Conservation (phyloP, 2,329 filamentous ascomycete genomes). For the Cadophora sp. region DNA sequence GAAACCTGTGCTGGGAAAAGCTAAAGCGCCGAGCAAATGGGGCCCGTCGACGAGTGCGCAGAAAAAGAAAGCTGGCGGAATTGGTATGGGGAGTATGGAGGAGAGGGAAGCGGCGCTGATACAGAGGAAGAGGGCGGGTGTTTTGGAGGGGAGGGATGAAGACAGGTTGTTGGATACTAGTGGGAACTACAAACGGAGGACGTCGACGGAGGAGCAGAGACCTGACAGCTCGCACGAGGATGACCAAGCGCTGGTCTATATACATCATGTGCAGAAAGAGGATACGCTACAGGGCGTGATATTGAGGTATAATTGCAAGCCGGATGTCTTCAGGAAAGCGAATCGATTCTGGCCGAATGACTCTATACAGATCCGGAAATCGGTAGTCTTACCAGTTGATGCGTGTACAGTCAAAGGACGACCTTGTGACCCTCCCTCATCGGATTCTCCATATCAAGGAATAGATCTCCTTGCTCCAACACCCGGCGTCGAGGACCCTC, state of each 20-base stretch:
- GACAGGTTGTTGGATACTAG: constrained; percentile 61
- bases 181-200: constrained; percentile 41
- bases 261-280: constrained; percentile 81
- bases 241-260: constrained; percentile 84
- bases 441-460: constrained; percentile 45
- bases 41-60: constrained; percentile 36
- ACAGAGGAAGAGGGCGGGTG: constrained; percentile 62
- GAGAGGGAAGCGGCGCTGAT: constrained; percentile 61
- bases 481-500: constrained; percentile 47
- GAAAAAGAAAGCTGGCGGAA: constrained; percentile 39
- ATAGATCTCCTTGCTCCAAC: constrained; percentile 61
- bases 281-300: constrained; percentile 94
- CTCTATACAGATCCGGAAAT: constrained; percentile 82
- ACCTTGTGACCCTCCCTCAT: constrained; percentile 61
- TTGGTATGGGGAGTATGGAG: constrained; percentile 60
- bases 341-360: constrained; percentile 97
- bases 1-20: constrained; percentile 18
- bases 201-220: constrained; percentile 39
- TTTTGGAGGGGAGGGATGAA: constrained; percentile 66
- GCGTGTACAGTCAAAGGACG: constrained; percentile 85
- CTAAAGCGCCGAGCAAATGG: constrained; percentile 38
- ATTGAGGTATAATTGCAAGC: constrained; percentile 86
- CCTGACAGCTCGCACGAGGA: constrained; percentile 51
- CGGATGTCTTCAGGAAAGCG: constrained; percentile 81
- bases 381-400: constrained; percentile 85